Conservation (phyloP, 139 green algal genomes). For the Pseudopediastrum boryanum region DNA sequence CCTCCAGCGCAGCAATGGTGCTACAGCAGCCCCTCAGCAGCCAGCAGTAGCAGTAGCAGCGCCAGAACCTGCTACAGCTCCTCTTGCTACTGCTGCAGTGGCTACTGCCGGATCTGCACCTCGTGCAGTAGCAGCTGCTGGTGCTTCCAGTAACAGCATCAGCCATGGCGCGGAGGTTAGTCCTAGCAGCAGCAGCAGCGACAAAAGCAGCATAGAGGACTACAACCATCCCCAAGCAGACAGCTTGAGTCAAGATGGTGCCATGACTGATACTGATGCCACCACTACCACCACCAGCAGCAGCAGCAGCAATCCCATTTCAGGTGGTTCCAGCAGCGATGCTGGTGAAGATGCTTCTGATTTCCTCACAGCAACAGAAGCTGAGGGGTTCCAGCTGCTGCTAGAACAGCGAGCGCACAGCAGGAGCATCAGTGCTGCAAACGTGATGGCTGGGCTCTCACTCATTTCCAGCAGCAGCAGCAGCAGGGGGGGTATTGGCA, state of each 20-base stretch:
- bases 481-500: not conserved
- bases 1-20: not conserved
- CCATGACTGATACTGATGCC: not conserved
- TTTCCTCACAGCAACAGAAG: no score
- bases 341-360: no score
- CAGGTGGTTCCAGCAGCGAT: conserved; percentile 10
- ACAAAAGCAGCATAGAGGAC: not conserved
- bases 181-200: conserved; percentile 17
- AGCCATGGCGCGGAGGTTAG: no score
- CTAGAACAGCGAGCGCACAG: conserved; percentile 10
- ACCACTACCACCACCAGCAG: not conserved
- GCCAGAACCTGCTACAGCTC: not conserved
- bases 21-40: not conserved
- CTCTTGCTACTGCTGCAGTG: not conserved
- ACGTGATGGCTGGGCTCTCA: no score
- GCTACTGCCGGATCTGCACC: not conserved
- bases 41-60: not conserved
- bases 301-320: no score
- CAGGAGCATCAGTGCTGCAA: conserved; percentile 14
- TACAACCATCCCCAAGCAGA: not conserved
- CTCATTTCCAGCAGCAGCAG: not conserved
- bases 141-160: no score
- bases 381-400: conserved; percentile 21
- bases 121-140: conserved; percentile 1
- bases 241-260: conserved; percentile 16